These are phyloP conservation scores for Beauveria scarabaeidicola DNA, from an alignment of 2,329 filamentous ascomycete genomes.

Conservation along the genomic window DNA sequence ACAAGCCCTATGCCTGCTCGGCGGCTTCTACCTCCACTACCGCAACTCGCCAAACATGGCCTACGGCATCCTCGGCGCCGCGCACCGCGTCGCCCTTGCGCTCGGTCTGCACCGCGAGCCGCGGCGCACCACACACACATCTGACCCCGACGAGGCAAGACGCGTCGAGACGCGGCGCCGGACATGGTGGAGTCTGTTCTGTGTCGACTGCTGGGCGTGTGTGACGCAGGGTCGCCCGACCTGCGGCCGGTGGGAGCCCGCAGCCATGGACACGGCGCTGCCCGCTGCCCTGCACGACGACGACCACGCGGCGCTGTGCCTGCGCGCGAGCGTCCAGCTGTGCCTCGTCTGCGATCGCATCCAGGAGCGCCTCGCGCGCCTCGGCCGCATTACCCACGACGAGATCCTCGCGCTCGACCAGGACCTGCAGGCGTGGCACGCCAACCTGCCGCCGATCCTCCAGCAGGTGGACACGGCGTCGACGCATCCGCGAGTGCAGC, in stretches of 20 bases:
- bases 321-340: constrained; percentile 21
- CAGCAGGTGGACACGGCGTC: constrained; percentile 16
- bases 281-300: constrained; percentile 17
- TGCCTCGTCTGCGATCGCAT: constrained; percentile 23
- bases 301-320: constrained; percentile 19
- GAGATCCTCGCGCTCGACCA: constrained; percentile 21
- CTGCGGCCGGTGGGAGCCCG: constrained; percentile 22
- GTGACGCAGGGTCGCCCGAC: constrained; percentile 61
- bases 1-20: constrained; percentile 62
- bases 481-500: constrained; percentile 17
- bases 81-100: constrained; percentile 65
- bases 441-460: constrained; percentile 16
- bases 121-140: background rate
- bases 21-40: constrained; percentile 71
- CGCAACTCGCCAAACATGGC: constrained; percentile 71
- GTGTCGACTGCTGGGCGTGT: constrained; percentile 65
- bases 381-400: constrained; percentile 16
- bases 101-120: constrained; percentile 62
- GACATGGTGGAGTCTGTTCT: constrained; percentile 70
- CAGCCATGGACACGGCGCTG: constrained; percentile 22
- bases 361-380: constrained; percentile 23
- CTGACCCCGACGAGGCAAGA: constrained; percentile 34
- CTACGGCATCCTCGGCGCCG: constrained; percentile 62
- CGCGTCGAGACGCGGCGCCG: constrained; percentile 49
- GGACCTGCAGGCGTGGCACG: constrained; percentile 21